Conservation (phyloP, 495 filamentous ascomycete genomes). For the Aspergillus diversus region DNA sequence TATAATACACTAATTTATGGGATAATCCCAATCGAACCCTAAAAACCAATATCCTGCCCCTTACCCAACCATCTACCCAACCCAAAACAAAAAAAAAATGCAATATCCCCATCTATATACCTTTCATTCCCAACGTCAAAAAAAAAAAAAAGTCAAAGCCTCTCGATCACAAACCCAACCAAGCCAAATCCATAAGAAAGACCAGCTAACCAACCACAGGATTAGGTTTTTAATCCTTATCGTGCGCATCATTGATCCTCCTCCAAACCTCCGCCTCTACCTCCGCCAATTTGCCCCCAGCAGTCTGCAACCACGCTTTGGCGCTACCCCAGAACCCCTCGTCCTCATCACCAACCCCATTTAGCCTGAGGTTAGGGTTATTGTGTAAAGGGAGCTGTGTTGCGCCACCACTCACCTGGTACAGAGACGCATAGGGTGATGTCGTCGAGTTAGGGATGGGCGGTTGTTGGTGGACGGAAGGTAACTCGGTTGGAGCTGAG, state of each 20-base stretch:
- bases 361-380: conserved; percentile 3
- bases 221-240: conserved; percentile 16
- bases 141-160: too few species aligned
- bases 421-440: conserved; percentile 46
- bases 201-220: background rate
- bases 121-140: too few species aligned
- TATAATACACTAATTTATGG: too few species aligned
- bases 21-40: too few species aligned
- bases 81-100: too few species aligned
- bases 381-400: conserved; percentile 12
- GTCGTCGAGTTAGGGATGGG: conserved; percentile 44
- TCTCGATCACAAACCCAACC: background rate
- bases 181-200: background rate
- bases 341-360: conserved; percentile 43
- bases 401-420: conserved; percentile 26
- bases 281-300: conserved; percentile 62
- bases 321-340: conserved; percentile 56
- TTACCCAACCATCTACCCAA: too few species aligned
- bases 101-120: too few species aligned
- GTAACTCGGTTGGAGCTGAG: background rate
- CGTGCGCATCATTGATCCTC: conserved; percentile 59
- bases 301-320: conserved; percentile 63
- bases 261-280: conserved; percentile 75
- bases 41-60: too few species aligned
- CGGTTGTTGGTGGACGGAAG: conserved; percentile 7